Percentiles rank a stretch among this genome's conserved stretches.
phyloP scores from a whole-genome alignment of 2,329 filamentous ascomycete genomes.

The Xylariaceae sp. region DNA sequence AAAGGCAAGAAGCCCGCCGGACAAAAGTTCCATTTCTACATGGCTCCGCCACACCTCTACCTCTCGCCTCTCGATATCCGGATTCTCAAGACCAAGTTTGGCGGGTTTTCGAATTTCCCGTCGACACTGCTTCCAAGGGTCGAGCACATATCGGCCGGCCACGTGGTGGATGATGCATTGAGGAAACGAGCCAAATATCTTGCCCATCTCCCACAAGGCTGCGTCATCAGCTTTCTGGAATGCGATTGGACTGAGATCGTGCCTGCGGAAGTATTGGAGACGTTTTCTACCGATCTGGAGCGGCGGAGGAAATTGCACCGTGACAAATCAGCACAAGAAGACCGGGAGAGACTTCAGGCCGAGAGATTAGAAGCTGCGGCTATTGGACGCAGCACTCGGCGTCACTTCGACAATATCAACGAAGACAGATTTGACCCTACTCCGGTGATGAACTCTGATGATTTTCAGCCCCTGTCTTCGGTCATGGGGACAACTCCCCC shows the following conservation, averaged over 20 bases:
- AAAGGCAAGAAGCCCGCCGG: constrained; percentile 32
- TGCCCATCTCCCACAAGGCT: constrained; percentile 82
- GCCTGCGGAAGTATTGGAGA: constrained; percentile 65
- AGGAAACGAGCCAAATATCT: constrained; percentile 84
- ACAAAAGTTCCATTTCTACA: constrained; percentile 78
- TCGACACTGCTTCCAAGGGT: constrained; percentile 82
- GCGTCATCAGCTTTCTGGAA: constrained; percentile 84
- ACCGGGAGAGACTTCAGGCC: constrained; percentile 77
- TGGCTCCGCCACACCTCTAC: constrained; percentile 81
- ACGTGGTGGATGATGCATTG: constrained; percentile 80
- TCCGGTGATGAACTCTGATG: constrained; percentile 49
- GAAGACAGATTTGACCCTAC: constrained; percentile 37
- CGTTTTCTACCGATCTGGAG: constrained; percentile 74
- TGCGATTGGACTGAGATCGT: constrained; percentile 95
- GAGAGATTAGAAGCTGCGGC: constrained; percentile 74
- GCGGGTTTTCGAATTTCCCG: constrained; percentile 76
- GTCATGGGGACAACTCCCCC: constrained; percentile 51
- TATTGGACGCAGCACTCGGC: constrained; percentile 50
- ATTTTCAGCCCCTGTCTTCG: constrained; percentile 61
- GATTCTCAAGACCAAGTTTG: constrained; percentile 85
- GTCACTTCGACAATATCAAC: constrained; percentile 35
- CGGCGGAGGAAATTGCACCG: constrained; percentile 69
- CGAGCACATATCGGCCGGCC: constrained; percentile 83
- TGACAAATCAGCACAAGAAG: constrained; percentile 82
- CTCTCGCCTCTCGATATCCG: constrained; percentile 87